A percentile compares a stretch with the other conserved stretches of the same genome.
phyloP scores from a whole-genome alignment of 352 stramenopile genomes.

The Phytophthora citricola region DNA sequence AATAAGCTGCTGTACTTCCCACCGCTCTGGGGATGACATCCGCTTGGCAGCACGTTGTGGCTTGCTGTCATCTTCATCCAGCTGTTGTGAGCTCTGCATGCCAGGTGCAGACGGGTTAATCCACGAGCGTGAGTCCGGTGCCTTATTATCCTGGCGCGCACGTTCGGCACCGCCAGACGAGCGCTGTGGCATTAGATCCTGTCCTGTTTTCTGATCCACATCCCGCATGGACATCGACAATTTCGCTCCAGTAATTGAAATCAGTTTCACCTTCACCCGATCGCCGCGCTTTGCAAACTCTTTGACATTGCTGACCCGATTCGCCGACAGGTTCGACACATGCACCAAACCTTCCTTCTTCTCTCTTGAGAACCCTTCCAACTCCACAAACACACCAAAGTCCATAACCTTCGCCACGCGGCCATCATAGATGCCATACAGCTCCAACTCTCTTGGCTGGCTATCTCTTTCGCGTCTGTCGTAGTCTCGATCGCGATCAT shows the following conservation, averaged over 20 bases:
- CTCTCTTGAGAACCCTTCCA: slow-evolving; percentile 68
- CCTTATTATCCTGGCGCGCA: slow-evolving; percentile 55
- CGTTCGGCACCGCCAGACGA: slow-evolving; percentile 66
- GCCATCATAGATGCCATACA: slow-evolving; percentile 96
- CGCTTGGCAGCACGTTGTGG: slow-evolving; percentile 83
- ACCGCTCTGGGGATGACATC: slow-evolving; percentile 97
- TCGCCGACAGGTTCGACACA: slow-evolving; percentile 92
- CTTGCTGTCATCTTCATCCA: slow-evolving; percentile 78
- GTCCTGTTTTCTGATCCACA: slow-evolving; percentile 95
- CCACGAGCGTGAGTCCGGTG: slow-evolving; percentile 74
- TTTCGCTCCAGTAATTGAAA: slow-evolving; percentile 91
- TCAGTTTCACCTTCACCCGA: slow-evolving; percentile 97
- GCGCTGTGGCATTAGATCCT: slow-evolving; percentile 95
- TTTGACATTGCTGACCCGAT: slow-evolving; percentile 89
- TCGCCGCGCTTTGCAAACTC: slow-evolving; percentile 90
- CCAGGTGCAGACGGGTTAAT: slow-evolving; percentile 88
- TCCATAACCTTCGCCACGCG: slow-evolving; percentile 96
- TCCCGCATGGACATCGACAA: slow-evolving; percentile 97
- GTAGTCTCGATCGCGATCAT: slow-evolving; percentile 42
- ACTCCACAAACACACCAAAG: slow-evolving; percentile 97
- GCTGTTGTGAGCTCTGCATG: slow-evolving; percentile 70
- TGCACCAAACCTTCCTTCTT: slow-evolving; percentile 95
- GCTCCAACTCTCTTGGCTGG: slow-evolving; percentile 60
- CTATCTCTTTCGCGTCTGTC: slow-evolving; percentile 31
- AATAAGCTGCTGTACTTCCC: slow-evolving; percentile 98